Evolutionary conservation across 495 filamentous ascomycete genomes (phyloP).

Genomic region (Tuber umbilicatum): DNA sequence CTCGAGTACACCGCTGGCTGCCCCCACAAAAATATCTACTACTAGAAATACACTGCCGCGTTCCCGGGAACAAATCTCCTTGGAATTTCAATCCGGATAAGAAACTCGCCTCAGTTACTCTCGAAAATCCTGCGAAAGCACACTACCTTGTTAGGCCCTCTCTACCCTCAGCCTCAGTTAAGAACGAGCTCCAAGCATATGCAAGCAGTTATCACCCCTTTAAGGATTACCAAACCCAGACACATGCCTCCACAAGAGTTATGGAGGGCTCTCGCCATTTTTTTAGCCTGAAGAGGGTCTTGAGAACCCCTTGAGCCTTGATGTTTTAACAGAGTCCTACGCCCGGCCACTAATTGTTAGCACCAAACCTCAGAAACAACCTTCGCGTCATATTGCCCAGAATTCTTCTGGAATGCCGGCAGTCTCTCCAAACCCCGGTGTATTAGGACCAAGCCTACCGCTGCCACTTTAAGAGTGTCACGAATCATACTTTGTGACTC

Average conservation of each 20-base stretch:
- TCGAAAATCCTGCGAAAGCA: background rate
- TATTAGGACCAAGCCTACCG: background rate
- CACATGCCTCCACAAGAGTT: background rate
- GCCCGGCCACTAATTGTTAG: background rate
- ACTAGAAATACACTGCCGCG: background rate
- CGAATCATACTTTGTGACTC: constrained; percentile 2
- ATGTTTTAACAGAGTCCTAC: background rate
- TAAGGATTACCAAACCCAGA: background rate
- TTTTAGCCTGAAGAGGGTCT: background rate
- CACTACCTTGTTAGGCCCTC: background rate
- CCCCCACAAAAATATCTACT: background rate
- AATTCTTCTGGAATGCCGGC: background rate
- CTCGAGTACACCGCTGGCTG: background rate
- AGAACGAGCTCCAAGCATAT: background rate
- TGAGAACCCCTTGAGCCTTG: background rate
- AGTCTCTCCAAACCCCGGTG: background rate
- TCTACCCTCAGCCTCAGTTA: background rate
- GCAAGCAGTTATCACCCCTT: background rate
- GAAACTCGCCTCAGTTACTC: background rate
- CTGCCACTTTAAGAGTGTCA: background rate
- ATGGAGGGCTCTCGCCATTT: background rate
- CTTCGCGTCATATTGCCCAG: background rate
- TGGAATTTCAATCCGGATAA: background rate
- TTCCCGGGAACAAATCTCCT: background rate
- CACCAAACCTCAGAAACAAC: background rate